Evolutionary conservation across 2,329 filamentous ascomycete genomes (phyloP), one percentile per base, ranked within the genome.

Genomic region (Alternaria panax): DNA sequence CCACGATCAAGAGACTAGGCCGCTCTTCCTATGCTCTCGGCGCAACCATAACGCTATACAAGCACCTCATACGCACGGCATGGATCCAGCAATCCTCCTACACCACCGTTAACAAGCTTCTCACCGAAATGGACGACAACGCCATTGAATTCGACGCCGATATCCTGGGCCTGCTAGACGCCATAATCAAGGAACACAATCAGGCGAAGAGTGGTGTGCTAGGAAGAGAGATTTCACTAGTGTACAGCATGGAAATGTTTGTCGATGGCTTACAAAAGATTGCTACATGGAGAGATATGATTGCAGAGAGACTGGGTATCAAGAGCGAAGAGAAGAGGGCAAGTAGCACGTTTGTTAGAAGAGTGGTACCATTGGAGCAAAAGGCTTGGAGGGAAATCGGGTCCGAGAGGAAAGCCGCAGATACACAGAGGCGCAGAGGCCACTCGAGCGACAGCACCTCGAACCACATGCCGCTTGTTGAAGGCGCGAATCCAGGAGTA

Each of bases 21-120:
- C 83, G 90, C 1, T 85, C 86, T 1, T 90, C 89, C 0, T 92
- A 90, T 70, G 87, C 92, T 7, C 83, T 94, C 0, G 91, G 90
- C 47, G 88, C 87, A 6, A 88, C 88, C 18, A 90, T 90, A 0
- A 80, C 84, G 0, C 86, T 93, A 41, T 93, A 91, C 80, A 88
- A 90, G 71, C 82, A 86, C 48, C 82, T 92, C 32, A 81, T 92
- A 24, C 76, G 81, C 14, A 83, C 89, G 22, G 81, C 87, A 55
- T 92, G 89, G 86, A 75, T 79, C 32, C 84, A 86, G 11, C 85
- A 86, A 63, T 83, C 86, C 22, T 87, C 92, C 68, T 80, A 87
- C 2, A 64, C 71, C 4, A 81, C 81, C 1, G 84, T 90, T 24
- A 76, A 87, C 50, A 79, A 82, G 4, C 73, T 90, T 2, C 78